These are phyloP conservation scores for Naganishia sp. DNA, from an alignment of 1,284 basidiomycete genomes.

Conservation along the genomic window DNA sequence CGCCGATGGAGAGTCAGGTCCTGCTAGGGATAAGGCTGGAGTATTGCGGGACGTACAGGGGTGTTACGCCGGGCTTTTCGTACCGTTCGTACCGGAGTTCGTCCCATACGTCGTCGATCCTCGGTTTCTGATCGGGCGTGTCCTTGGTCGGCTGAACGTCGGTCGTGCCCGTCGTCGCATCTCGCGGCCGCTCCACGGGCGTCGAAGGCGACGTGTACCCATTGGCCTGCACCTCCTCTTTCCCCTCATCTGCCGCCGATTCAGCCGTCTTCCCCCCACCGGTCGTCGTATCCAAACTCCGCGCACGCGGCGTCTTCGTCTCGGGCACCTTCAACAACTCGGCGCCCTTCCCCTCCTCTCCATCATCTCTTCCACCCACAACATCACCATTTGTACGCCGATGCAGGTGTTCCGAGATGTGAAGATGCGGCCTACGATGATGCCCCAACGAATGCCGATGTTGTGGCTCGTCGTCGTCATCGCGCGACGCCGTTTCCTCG, in stretches of 20 bases:
- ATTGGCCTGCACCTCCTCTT: background rate
- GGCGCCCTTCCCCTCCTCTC: background rate
- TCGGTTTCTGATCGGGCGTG: background rate
- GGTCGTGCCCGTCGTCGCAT: background rate
- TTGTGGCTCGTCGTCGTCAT: background rate
- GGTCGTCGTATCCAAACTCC: slow-evolving; percentile 1
- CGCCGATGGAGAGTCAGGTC: background rate
- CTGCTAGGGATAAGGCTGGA: background rate
- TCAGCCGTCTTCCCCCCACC: background rate
- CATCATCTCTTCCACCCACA: no score
- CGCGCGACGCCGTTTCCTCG: no score
- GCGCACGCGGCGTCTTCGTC: slow-evolving; percentile 16
- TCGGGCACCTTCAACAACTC: slow-evolving; percentile 2
- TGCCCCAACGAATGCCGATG: background rate
- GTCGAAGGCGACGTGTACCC: background rate
- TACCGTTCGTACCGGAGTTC: slow-evolving; percentile 5
- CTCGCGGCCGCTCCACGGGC: background rate
- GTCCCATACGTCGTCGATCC: slow-evolving; percentile 5
- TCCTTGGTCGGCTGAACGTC: background rate
- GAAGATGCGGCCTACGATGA: slow-evolving; percentile 57
- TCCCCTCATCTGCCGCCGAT: background rate
- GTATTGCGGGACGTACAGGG: slow-evolving; percentile 1
- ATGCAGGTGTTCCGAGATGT: slow-evolving; percentile 51
- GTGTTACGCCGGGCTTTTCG: background rate
- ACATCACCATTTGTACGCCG: background rate